A percentile compares a stretch with the other conserved stretches of the same genome.
Conservation (phyloP, 306 rosid genomes). For the Citrullus mucosospermus region DNA sequence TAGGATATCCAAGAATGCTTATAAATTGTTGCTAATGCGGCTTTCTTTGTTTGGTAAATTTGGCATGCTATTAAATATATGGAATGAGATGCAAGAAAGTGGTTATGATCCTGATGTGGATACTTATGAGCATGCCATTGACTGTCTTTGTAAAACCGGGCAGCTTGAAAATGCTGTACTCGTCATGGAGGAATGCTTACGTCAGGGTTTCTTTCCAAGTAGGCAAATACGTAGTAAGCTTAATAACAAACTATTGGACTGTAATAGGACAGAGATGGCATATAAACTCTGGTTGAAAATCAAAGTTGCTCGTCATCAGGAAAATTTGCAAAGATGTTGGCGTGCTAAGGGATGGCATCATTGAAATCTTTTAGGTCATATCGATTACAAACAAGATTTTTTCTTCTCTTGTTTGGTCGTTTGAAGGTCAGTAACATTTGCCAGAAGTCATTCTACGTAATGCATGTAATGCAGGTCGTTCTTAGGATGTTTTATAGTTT, state of each 20-base stretch:
- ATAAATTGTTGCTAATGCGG: constrained; percentile 69
- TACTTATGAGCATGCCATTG: constrained; percentile 60
- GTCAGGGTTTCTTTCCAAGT: constrained; percentile 61
- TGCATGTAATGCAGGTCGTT: neutral
- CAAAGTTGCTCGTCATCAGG: constrained; percentile 47
- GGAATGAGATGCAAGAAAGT: constrained; percentile 82
- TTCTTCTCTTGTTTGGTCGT: neutral
- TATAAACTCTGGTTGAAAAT: constrained; percentile 58
- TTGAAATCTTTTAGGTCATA: constrained; percentile 20
- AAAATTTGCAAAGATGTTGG: constrained; percentile 57
- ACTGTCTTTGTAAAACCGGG: constrained; percentile 69
- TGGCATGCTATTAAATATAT: constrained; percentile 54
- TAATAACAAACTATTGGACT: constrained; percentile 47
- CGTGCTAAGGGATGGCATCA: constrained; percentile 86
- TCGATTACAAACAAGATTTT: neutral
- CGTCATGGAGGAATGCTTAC: constrained; percentile 81
- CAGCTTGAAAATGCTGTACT: constrained; percentile 80
- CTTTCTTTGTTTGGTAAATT: constrained; percentile 74
- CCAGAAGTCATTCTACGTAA: neutral
- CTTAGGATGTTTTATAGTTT: neutral
- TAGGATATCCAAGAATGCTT: constrained; percentile 46
- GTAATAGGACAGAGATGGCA: constrained; percentile 45
- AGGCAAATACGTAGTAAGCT: constrained; percentile 69
- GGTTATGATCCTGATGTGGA: constrained; percentile 60
- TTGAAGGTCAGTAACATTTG: neutral